Conservation (phyloP, 495 filamentous ascomycete species). For the Penicillium daleae region DNA sequence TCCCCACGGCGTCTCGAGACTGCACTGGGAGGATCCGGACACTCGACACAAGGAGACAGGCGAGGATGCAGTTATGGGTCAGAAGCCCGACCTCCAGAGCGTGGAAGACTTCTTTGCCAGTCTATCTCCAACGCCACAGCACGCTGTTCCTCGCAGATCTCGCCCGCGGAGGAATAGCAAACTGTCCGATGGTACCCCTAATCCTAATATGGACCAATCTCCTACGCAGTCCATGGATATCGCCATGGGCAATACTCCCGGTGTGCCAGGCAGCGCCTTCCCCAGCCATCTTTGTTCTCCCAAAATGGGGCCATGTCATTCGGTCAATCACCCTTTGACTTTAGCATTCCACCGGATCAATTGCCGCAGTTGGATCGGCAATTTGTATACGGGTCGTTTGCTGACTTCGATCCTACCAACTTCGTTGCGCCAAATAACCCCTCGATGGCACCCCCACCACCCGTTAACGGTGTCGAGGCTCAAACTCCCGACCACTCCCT, state of each 20-base stretch:
- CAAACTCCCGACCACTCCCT: conserved; percentile 32
- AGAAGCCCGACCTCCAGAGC: conserved; percentile 86
- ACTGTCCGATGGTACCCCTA: conserved; percentile 30
- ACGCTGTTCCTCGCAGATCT: conserved; percentile 45
- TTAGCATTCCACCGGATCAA: conserved; percentile 47
- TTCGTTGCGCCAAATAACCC: conserved; percentile 38
- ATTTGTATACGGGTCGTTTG: conserved; percentile 77
- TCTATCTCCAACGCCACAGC: conserved; percentile 67
- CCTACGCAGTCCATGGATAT: conserved; percentile 40
- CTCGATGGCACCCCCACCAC: conserved; percentile 25
- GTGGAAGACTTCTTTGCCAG: conserved; percentile 95
- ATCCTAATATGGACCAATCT: conserved; percentile 33
- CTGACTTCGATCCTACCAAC: conserved; percentile 58
- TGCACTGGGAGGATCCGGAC: conserved; percentile 81
- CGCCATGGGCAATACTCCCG: conserved; percentile 41
- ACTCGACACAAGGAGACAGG: conserved; percentile 69
- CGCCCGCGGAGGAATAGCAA: conserved; percentile 43
- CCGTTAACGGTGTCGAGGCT: conserved; percentile 32
- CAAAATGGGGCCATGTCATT: conserved; percentile 42
- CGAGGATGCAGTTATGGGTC: conserved; percentile 79
- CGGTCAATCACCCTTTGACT: conserved; percentile 45
- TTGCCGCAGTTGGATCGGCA: conserved; percentile 72
- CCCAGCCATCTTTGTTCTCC: conserved; percentile 42
- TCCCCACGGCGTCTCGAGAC: conserved; percentile 84
- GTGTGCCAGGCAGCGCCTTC: conserved; percentile 49